Evolutionary conservation across 2,329 filamentous ascomycete species (phyloP).

Genomic region (Fusarium equiseti): DNA sequence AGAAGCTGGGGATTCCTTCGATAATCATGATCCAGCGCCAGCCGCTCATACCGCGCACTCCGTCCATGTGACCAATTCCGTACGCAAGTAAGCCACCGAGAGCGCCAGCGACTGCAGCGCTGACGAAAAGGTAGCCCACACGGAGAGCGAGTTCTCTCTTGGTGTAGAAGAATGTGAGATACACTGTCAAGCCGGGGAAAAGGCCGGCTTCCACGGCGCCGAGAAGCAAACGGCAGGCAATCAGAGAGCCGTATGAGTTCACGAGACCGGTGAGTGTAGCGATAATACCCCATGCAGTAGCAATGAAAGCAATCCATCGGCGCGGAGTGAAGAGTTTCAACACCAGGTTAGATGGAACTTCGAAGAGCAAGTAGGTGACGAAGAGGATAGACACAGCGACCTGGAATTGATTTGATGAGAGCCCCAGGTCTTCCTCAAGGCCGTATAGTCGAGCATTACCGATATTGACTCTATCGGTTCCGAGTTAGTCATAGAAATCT

Average conservation of each 20-base stretch:
- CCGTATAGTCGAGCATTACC: constrained; percentile 77
- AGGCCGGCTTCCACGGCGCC: constrained; percentile 77
- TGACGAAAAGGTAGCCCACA: constrained; percentile 79
- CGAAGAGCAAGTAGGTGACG: constrained; percentile 72
- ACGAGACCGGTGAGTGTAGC: constrained; percentile 78
- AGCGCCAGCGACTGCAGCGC: constrained; percentile 77
- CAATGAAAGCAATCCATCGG: constrained; percentile 74
- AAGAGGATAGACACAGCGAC: constrained; percentile 75
- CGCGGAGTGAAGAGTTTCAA: constrained; percentile 72
- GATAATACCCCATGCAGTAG: constrained; percentile 73
- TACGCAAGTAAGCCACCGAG: constrained; percentile 80
- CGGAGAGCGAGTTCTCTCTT: constrained; percentile 78
- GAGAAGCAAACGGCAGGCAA: constrained; percentile 77
- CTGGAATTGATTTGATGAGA: constrained; percentile 75
- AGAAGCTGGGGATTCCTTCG: constrained; percentile 58
- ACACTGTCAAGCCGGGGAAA: constrained; percentile 76
- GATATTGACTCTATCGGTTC: constrained; percentile 71
- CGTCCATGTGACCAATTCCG: constrained; percentile 79
- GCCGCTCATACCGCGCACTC: constrained; percentile 70
- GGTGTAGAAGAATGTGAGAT: constrained; percentile 82
- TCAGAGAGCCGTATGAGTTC: constrained; percentile 71
- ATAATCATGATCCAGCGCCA: constrained; percentile 80
- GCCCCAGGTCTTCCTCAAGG: constrained; percentile 71
- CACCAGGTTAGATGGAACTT: constrained; percentile 74
- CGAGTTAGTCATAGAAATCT: constrained; percentile 23